These are phyloP conservation scores for Boeremia exigua DNA, from an alignment of 2,329 filamentous ascomycete species.

Conservation along the genomic window DNA sequence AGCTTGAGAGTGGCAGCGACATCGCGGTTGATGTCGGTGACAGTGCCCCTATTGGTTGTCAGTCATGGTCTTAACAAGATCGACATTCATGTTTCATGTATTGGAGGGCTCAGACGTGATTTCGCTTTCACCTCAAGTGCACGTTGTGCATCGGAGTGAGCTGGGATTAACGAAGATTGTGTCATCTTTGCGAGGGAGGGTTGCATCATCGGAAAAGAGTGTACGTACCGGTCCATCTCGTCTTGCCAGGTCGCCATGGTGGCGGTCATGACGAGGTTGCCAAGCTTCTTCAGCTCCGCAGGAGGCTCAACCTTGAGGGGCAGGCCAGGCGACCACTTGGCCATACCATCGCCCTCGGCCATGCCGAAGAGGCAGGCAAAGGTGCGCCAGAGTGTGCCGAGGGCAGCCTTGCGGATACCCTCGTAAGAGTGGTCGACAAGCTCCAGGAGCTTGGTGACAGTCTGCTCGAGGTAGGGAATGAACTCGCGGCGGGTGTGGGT, in stretches of 20 bases:
- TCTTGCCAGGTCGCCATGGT: slow-evolving; percentile 87
- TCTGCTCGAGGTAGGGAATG: slow-evolving; percentile 86
- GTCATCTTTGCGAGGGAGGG: slow-evolving; percentile 68
- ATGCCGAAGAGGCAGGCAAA: slow-evolving; percentile 91
- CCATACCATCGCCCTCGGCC: slow-evolving; percentile 77
- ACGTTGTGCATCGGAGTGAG: slow-evolving; percentile 93
- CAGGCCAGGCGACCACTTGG: slow-evolving; percentile 88
- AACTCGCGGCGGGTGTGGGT: slow-evolving; percentile 81
- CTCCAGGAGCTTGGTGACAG: slow-evolving; percentile 78
- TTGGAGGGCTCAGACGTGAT: slow-evolving; percentile 61
- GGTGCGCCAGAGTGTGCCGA: slow-evolving; percentile 90
- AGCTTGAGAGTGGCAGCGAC: slow-evolving; percentile 88
- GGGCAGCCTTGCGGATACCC: slow-evolving; percentile 88
- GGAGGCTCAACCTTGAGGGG: slow-evolving; percentile 82
- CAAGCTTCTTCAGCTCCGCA: slow-evolving; percentile 80
- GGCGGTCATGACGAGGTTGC: slow-evolving; percentile 81
- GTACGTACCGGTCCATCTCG: slow-evolving; percentile 89
- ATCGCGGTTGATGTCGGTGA: slow-evolving; percentile 95
- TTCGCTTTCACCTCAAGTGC: slow-evolving; percentile 90
- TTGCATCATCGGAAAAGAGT: slow-evolving; percentile 7
- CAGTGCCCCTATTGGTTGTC: slow-evolving; percentile 68
- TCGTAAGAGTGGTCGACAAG: slow-evolving; percentile 90
- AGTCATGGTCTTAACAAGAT: slow-evolving; percentile 20
- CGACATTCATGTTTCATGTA: slow-evolving; percentile 21
- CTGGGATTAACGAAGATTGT: slow-evolving; percentile 92